Evolutionary conservation across 306 rosid genomes (phyloP), one percentile per base, ranked within the genome.

Genomic region (Hippophae tibetana): DNA sequence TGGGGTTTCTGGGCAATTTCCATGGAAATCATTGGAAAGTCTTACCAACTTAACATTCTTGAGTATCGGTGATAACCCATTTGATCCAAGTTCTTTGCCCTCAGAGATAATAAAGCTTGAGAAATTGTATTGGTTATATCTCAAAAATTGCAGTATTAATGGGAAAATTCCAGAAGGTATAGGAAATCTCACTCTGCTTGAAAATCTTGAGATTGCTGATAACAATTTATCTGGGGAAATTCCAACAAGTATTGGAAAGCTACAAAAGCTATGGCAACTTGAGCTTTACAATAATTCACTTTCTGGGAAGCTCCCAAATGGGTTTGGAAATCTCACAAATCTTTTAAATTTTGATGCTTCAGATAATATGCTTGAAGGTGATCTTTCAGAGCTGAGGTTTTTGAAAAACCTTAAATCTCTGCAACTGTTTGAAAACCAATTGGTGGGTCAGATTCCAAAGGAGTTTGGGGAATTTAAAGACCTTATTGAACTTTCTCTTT

Each of bases 1-100:
- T 45, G 82, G 83, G 27, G 61, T 86, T 69, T 86, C 95, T 38
- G 97, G 95, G 7, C 7, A 12, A 1, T 90, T 90, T 74, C 97
- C 97, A 27, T 90, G 97, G 97, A 82, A 76, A 62, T 86, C 97
- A 43, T 67, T 90, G 53, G 76, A 62, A 43, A 82, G 86, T 69
- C 75, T 90, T 7, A 84, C 82, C 2, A 12, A 47, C 40, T 75
- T 90, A 40, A 13, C 56, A n/a, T 79, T 80, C 63, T 65, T 90
- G 43, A 90, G 97, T 82, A 70, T 86, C 42, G 97, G 97, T 6
- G 97, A 90, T 57, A 90, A 82, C 65, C 11, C 26, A 0, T 72
- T 86, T 42, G 80, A 73, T 4, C 9, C 26, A 51, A 56, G 47
- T 58, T 31, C 82, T 12, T 86, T 90, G 43, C 90, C 97, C 27